phyloP scores from a whole-genome alignment of 371 early-diverging fungal species.

The Rhizopus delemar region DNA sequence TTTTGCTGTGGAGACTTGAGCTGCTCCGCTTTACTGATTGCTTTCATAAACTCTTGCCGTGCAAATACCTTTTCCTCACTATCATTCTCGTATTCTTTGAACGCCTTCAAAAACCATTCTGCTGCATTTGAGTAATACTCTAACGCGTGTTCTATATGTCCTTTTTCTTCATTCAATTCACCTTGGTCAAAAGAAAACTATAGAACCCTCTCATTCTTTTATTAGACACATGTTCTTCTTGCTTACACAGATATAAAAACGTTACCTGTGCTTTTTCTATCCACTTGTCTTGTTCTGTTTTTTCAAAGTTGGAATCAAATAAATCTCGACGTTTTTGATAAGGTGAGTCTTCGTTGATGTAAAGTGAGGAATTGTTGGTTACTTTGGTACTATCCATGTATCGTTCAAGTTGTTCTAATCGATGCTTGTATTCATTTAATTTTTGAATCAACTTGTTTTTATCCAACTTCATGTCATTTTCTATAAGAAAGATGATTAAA shows the following conservation, averaged over 20 bases:
- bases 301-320: conserved; percentile 22
- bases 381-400: conserved; percentile 20
- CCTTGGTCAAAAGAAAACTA: conserved; percentile 47
- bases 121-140: conserved; percentile 53
- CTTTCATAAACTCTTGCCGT: conserved; percentile 33
- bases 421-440: conserved; percentile 41
- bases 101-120: conserved; percentile 41
- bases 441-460: conserved; percentile 37
- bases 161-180: conserved; percentile 42
- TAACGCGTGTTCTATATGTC: conserved; percentile 42
- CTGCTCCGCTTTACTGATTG: conserved; percentile 42
- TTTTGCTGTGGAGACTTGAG: conserved; percentile 31
- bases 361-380: conserved; percentile 11
- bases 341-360: conserved; percentile 28
- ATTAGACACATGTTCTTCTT: background rate
- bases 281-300: conserved; percentile 29
- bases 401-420: conserved; percentile 40
- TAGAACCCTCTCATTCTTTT: background rate
- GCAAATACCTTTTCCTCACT: conserved; percentile 10
- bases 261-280: conserved; percentile 43
- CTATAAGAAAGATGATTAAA: conserved; percentile 5
- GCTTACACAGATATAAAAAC: background rate
- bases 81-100: conserved; percentile 26
- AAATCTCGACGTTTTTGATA: conserved; percentile 30
- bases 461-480: conserved; percentile 15